A percentile compares a stretch with the other conserved stretches of the same genome.
Evolutionary conservation across 805 yeast genomes (phyloP).

Genomic region (Phaffomyces opuntiae): DNA sequence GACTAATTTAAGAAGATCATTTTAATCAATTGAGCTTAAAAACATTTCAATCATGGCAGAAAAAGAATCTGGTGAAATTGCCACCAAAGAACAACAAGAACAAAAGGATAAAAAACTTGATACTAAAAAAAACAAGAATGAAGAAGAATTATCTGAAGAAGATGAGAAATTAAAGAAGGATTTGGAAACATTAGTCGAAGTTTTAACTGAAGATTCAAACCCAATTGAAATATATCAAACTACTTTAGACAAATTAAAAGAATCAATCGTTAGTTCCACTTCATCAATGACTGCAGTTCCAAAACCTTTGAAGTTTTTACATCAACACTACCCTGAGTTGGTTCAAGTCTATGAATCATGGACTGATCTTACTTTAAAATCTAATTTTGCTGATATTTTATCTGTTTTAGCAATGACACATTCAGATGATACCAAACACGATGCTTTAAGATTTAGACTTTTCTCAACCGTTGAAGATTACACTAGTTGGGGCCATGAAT

Average conservation of each 20-base stretch:
- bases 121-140: slow-evolving; percentile 27
- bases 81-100: slow-evolving; percentile 19
- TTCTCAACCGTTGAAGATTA: slow-evolving; percentile 48
- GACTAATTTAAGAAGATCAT: no score
- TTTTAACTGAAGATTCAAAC: slow-evolving; percentile 48
- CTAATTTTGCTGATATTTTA: slow-evolving; percentile 74
- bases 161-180: slow-evolving; percentile 84
- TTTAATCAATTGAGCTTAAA: neutral
- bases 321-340: slow-evolving; percentile 77
- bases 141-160: slow-evolving; percentile 89
- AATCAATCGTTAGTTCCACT: slow-evolving; percentile 82
- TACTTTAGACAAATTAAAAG: slow-evolving; percentile 66
- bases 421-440: slow-evolving; percentile 72
- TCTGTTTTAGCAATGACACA: slow-evolving; percentile 95
- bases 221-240: slow-evolving; percentile 37
- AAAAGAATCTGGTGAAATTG: slow-evolving; percentile 19
- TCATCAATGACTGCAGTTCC: slow-evolving; percentile 99
- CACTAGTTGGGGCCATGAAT: slow-evolving; percentile 97
- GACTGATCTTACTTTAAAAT: slow-evolving; percentile 42
- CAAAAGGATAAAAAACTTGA: slow-evolving; percentile 6
- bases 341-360: slow-evolving; percentile 61
- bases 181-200: slow-evolving; percentile 79
- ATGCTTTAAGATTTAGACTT: slow-evolving; percentile 74
- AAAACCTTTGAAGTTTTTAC: slow-evolving; percentile 90
- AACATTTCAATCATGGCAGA: slow-evolving; percentile 6